Conservation (phyloP, 768 basidiomycete species). For the Strobilomyces confusus region DNA sequence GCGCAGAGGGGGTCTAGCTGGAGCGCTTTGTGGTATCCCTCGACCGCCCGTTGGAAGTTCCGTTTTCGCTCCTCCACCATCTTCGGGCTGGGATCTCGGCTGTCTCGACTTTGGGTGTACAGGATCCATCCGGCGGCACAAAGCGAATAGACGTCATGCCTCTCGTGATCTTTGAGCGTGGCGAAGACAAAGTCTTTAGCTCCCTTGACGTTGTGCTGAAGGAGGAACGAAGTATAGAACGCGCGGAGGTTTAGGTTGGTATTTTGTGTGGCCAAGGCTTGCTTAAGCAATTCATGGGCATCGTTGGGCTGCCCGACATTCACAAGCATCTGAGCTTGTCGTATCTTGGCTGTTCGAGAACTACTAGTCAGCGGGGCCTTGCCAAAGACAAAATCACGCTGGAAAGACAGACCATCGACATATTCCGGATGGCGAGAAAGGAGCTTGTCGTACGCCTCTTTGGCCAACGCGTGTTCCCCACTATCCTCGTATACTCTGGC, state of each 20-base stretch:
- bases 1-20: constrained; percentile 81
- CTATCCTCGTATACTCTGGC: constrained; percentile 88
- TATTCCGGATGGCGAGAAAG: constrained; percentile 92
- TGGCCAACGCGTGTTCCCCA: constrained; percentile 68
- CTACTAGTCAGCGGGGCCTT: constrained; percentile 5
- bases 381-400: not conserved
- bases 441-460: constrained; percentile 84
- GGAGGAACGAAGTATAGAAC: constrained; percentile 90
- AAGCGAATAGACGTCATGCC: constrained; percentile 86
- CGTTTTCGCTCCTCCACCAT: constrained; percentile 61
- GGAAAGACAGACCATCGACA: constrained; percentile 73
- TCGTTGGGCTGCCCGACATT: constrained; percentile 68
- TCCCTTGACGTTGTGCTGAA: constrained; percentile 65
- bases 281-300: constrained; percentile 87
- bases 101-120: constrained; percentile 85
- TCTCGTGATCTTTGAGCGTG: constrained; percentile 82
- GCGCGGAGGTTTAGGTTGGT: constrained; percentile 85
- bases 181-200: constrained; percentile 89
- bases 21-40: constrained; percentile 91
- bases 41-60: constrained; percentile 77
- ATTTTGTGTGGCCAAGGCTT: constrained; percentile 75
- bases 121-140: constrained; percentile 86
- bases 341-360: constrained; percentile 77
- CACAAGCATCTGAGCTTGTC: constrained; percentile 78
- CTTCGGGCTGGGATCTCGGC: constrained; percentile 55